phyloP scores from a whole-genome alignment of 1,284 basidiomycete genomes.

The Ustilago trichophora region DNA sequence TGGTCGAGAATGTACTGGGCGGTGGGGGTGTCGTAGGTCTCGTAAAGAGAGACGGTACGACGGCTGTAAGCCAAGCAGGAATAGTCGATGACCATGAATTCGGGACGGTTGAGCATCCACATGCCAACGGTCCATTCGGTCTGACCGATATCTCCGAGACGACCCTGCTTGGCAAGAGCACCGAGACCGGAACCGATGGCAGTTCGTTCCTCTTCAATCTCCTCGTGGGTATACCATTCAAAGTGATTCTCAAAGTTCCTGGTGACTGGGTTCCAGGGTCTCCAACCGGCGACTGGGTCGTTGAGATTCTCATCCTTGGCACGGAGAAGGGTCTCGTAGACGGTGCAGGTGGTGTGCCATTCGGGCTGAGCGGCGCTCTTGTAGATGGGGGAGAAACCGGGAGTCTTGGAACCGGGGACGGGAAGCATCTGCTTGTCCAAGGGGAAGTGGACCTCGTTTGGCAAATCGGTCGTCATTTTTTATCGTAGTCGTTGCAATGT shows the following conservation, averaged over 20 bases:
- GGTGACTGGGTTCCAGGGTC: conserved; percentile 76
- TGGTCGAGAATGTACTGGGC: conserved; percentile 64
- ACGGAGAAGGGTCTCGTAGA: conserved; percentile 55
- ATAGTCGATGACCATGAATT: conserved; percentile 57
- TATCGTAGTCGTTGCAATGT: too few relatives aligned
- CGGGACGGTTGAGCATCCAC: conserved; percentile 56
- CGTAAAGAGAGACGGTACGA: conserved; percentile 58
- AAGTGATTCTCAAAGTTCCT: conserved; percentile 73
- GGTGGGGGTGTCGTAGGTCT: conserved; percentile 61
- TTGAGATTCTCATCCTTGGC: conserved; percentile 53
- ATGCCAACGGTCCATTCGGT: conserved; percentile 65
- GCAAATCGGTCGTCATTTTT: conserved; percentile 34
- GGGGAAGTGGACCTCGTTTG: conserved; percentile 25
- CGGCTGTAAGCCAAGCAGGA: conserved; percentile 56
- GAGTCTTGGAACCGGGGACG: conserved; percentile 49
- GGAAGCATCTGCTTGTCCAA: conserved; percentile 60
- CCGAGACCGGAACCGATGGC: conserved; percentile 75
- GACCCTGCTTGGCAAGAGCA: conserved; percentile 61
- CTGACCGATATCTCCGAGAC: conserved; percentile 48
- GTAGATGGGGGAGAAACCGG: conserved; percentile 60
- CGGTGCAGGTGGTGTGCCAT: conserved; percentile 25
- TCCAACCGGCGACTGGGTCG: conserved; percentile 74
- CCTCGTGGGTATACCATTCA: conserved; percentile 79
- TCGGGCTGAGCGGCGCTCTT: conserved; percentile 56
- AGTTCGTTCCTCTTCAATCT: conserved; percentile 77